Evolutionary conservation across 768 basidiomycete species (phyloP).

Genomic region (Rhodotorula paludigena): DNA sequence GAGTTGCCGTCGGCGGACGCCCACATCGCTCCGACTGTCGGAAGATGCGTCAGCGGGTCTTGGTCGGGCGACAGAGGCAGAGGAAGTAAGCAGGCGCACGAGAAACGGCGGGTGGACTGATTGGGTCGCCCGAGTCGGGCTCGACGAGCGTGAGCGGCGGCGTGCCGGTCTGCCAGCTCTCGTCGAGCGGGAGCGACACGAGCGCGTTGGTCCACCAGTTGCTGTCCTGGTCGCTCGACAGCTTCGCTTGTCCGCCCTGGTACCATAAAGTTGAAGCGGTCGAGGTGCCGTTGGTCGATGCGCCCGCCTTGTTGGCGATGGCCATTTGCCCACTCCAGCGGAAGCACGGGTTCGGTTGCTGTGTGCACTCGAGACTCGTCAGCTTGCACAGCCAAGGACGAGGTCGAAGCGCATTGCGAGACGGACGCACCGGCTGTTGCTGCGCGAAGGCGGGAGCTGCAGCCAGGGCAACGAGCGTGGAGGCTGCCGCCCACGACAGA

Average conservation of each 20-base stretch:
- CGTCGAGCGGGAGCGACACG: slow-evolving; percentile 4
- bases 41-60: too few relatives aligned
- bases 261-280: slow-evolving; percentile 10
- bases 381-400: too few relatives aligned
- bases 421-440: too few relatives aligned
- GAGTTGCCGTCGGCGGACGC: slow-evolving; percentile 17
- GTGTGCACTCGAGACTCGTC: slow-evolving; percentile 2
- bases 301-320: slow-evolving; percentile 4
- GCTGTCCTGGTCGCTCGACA: background rate
- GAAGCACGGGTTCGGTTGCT: slow-evolving; percentile 21
- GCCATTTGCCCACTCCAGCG: slow-evolving; percentile 24
- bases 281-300: background rate
- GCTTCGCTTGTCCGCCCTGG: slow-evolving; percentile 23
- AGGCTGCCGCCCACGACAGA: too few relatives aligned
- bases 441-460: too few relatives aligned
- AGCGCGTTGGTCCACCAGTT: slow-evolving; percentile 36
- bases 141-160: slow-evolving; percentile 22
- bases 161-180: slow-evolving; percentile 17
- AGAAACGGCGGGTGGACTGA: slow-evolving; percentile 30
- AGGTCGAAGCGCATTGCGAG: too few relatives aligned
- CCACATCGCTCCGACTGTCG: slow-evolving; percentile 33
- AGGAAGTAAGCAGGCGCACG: slow-evolving; percentile 12
- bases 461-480: too few relatives aligned
- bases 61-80: background rate
- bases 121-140: slow-evolving; percentile 21